phyloP scores from a whole-genome alignment of 441 rosid genomes.

The Euphorbia schlechtendalii region DNA sequence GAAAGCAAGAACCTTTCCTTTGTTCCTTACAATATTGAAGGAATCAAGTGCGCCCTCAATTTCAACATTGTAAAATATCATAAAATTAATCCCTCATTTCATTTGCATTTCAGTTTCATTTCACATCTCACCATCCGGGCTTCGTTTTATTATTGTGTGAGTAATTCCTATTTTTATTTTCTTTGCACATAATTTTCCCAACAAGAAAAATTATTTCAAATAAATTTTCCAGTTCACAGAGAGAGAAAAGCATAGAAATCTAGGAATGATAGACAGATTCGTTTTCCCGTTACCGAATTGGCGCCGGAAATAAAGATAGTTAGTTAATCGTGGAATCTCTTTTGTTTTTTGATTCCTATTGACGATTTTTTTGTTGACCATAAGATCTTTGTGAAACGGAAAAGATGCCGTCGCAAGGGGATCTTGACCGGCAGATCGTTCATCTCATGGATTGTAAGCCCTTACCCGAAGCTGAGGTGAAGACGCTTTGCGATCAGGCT shows the following conservation, averaged over 20 bases:
- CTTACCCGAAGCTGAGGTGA: slow-evolving; percentile 79
- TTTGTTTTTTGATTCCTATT: background rate
- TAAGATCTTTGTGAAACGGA: slow-evolving; percentile 12
- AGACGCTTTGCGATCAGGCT: slow-evolving; percentile 90
- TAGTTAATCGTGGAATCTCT: slow-evolving; percentile 3
- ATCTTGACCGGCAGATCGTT: slow-evolving; percentile 96
- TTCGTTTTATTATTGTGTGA: background rate
- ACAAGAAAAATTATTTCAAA: too few relatives aligned
- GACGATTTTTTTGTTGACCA: background rate
- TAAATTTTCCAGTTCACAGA: background rate
- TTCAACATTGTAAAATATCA: too few relatives aligned
- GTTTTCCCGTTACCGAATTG: slow-evolving; percentile 17
- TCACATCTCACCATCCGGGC: slow-evolving; percentile 10
- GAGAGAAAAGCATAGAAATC: background rate
- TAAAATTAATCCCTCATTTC: too few relatives aligned
- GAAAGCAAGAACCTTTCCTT: too few relatives aligned
- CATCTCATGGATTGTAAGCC: slow-evolving; percentile 97
- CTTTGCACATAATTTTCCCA: background rate
- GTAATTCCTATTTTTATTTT: background rate
- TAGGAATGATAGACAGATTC: slow-evolving; percentile 32
- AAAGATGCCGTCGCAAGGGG: slow-evolving; percentile 79
- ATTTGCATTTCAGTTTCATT: slow-evolving; percentile 49
- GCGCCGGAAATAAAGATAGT: slow-evolving; percentile 6
- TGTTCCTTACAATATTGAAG: too few relatives aligned
- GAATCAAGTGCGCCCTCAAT: too few relatives aligned